Percentiles rank a stretch among this genome's conserved stretches.
Evolutionary conservation across 306 rosid genomes (phyloP).

Genomic region (Castanea sativa): DNA sequence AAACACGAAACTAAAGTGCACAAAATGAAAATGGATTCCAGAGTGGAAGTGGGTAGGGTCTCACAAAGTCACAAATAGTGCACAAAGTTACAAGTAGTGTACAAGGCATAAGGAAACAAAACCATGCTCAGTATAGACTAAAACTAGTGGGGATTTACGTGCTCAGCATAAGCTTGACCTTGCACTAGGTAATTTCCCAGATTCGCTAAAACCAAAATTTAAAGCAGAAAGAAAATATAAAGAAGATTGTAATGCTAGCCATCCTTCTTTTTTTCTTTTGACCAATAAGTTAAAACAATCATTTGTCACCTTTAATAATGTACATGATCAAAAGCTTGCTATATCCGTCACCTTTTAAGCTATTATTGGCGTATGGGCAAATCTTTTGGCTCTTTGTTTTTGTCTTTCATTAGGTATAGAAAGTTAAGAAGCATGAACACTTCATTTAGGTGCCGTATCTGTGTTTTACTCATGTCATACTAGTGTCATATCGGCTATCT

Average conservation of each 20-base stretch:
- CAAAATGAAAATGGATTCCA: constrained; percentile 47
- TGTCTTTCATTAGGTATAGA: no score
- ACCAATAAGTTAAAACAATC: no score
- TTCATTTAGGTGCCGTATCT: accelerated
- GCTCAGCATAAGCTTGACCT: background rate
- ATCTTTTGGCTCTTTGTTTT: no score
- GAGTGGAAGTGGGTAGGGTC: constrained; percentile 31
- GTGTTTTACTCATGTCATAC: no score
- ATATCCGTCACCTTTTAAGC: no score
- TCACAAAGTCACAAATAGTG: constrained; percentile 21
- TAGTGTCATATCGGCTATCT: accelerated
- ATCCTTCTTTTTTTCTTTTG: no score
- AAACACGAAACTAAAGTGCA: background rate
- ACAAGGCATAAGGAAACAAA: constrained; percentile 40
- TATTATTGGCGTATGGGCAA: no score
- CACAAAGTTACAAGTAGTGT: background rate
- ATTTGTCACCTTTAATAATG: no score
- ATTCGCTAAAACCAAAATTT: background rate
- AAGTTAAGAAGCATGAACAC: no score
- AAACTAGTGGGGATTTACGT: background rate
- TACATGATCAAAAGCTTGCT: no score
- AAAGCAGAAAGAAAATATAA: background rate
- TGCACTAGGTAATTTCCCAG: no score
- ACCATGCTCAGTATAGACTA: background rate
- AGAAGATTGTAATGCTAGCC: background rate